A percentile compares a stretch with the other conserved stretches of the same genome.
Evolutionary conservation across 805 yeast genomes (phyloP).

Genomic region (Ogataea ramenticola): DNA sequence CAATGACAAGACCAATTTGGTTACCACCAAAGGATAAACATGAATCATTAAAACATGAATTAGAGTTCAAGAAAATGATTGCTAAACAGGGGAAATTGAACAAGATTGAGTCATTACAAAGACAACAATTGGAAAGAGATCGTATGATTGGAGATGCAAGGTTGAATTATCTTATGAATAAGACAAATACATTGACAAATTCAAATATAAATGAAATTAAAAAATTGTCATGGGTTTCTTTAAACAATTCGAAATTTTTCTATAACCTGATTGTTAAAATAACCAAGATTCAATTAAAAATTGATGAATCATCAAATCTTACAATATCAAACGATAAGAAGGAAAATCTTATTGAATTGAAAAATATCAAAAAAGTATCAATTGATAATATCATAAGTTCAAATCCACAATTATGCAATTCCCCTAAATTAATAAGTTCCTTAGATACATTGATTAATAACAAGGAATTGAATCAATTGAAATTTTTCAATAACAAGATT

Average conservation of each 20-base stretch:
- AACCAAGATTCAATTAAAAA: slow-evolving; percentile 4
- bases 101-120: slow-evolving; percentile 22
- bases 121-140: slow-evolving; percentile 26
- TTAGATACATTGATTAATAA: slow-evolving; percentile 13
- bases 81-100: slow-evolving; percentile 25
- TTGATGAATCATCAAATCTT: background rate
- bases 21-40: slow-evolving; percentile 54
- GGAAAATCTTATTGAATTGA: too few relatives aligned
- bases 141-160: slow-evolving; percentile 27
- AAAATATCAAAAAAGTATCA: slow-evolving; percentile 6
- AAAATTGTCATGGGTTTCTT: slow-evolving; percentile 26
- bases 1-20: slow-evolving; percentile 65
- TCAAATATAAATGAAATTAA: slow-evolving; percentile 24
- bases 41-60: slow-evolving; percentile 51
- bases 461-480: slow-evolving; percentile 7
- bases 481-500: background rate
- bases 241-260: slow-evolving; percentile 13
- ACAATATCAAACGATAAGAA: background rate
- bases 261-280: slow-evolving; percentile 12
- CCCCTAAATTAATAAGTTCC: slow-evolving; percentile 12
- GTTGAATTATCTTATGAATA: slow-evolving; percentile 21
- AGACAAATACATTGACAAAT: slow-evolving; percentile 15
- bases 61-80: slow-evolving; percentile 37
- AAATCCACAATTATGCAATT: slow-evolving; percentile 12
- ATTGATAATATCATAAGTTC: slow-evolving; percentile 13